Base-by-base conservation (phyloP, 345 rosid species). In the Turritis glabra region DNA sequence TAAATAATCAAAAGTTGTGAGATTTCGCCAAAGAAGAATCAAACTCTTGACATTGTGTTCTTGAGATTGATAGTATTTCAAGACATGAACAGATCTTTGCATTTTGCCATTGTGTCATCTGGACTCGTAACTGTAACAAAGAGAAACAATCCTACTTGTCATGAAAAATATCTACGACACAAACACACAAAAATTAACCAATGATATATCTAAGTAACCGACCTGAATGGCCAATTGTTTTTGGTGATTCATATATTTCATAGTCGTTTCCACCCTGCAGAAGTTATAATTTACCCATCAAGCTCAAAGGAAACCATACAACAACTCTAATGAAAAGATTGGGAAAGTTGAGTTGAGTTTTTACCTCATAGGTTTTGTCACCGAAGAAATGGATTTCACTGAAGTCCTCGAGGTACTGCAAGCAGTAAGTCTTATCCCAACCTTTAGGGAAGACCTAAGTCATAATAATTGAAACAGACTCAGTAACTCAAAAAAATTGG, bases 401-500 rank as follows among this genome's bases (percentile, higher is more conserved):
- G 66, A 89, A 95, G 13, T 85, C 94, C 17, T 85, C 82, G 22
- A 95, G 97, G 81, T 84, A 95, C 59, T 82, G 88, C 88, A 95
- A 80, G 84, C 99, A 92, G 78, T 92, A 95, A 53, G 99, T 95
- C 85, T 95, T 95, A 81, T 95, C 99, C 99, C 99, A 95, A 64
- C 99, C 98, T 71, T 75, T 84, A 54, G 99, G 99, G 75, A 95
- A 95, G 70, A 88, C 97, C 99, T 95, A 79, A 52, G 29, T 55
- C 70, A 72, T 27, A 30, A 74, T 18, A 59, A 41, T 27, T 30
- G 21, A 58, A 38, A 33, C 4, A 23, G 41, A 58, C 19, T 72
- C 7, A 51, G 63, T 51, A 50, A 71, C 22, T 23, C 8, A 52
- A 33, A 52, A 52, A 3, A 51, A 1, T 1, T 37, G 29, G 18